Evolutionary conservation across 306 rosid genomes (phyloP).

Genomic region (Cicer cuneatum): DNA sequence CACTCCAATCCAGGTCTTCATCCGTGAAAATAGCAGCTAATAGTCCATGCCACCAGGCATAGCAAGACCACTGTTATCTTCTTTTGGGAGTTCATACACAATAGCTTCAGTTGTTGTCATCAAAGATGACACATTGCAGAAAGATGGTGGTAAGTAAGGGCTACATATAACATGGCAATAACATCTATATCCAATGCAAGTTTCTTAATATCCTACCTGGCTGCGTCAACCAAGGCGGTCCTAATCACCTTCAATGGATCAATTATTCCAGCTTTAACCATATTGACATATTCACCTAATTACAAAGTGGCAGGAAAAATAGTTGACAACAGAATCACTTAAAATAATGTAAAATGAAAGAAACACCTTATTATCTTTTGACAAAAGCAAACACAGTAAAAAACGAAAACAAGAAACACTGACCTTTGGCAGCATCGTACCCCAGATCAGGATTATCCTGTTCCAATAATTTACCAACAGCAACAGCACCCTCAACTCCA

Average conservation of each 20-base stretch:
- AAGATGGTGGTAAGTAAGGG: slow-evolving; percentile 4
- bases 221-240: slow-evolving; percentile 94
- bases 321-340: background rate
- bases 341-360: background rate
- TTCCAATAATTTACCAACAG: slow-evolving; percentile 94
- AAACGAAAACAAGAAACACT: slow-evolving; percentile 32
- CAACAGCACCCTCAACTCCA: slow-evolving; percentile 97
- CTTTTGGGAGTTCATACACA: slow-evolving; percentile 79
- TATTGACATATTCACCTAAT: slow-evolving; percentile 94
- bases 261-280: slow-evolving; percentile 88
- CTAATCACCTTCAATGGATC: slow-evolving; percentile 96
- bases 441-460: slow-evolving; percentile 80
- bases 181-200: background rate
- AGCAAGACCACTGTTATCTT: slow-evolving; percentile 64
- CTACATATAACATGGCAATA: background rate
- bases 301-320: slow-evolving; percentile 2
- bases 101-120: slow-evolving; percentile 95
- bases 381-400: background rate
- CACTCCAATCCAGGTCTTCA: slow-evolving; percentile 19
- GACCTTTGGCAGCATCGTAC: slow-evolving; percentile 97
- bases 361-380: no score
- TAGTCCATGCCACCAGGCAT: slow-evolving; percentile 64
- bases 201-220: slow-evolving; percentile 61
- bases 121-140: slow-evolving; percentile 89
- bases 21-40: slow-evolving; percentile 37